phyloP scores from a whole-genome alignment of 768 basidiomycete species.

The Mycena rebaudengoi region DNA sequence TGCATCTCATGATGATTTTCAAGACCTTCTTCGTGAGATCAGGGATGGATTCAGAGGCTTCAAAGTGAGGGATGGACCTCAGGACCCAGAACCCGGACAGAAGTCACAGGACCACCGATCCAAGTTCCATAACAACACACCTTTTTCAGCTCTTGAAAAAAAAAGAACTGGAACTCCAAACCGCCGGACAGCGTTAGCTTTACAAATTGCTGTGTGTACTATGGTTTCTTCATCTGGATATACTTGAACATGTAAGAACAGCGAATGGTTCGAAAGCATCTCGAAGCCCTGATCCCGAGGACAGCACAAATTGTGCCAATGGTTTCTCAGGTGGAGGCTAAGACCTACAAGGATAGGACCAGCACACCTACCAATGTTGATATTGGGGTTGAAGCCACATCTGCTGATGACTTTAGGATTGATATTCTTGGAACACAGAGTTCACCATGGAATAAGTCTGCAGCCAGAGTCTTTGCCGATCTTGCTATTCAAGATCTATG shows the following conservation, averaged over 20 bases:
- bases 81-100: not conserved
- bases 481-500: not conserved
- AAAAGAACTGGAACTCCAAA: not conserved
- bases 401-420: not conserved
- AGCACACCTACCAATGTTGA: not conserved
- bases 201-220: not conserved
- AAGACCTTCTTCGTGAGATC: not conserved
- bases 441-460: constrained; percentile 17
- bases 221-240: no score
- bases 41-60: not conserved
- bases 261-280: not conserved
- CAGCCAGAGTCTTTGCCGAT: not conserved
- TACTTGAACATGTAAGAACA: no score
- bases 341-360: not conserved
- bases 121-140: not conserved
- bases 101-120: no score
- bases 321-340: not conserved
- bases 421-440: not conserved
- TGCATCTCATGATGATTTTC: not conserved
- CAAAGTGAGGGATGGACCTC: not conserved
- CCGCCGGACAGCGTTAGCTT: not conserved
- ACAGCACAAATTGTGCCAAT: not conserved
- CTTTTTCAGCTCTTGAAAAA: not conserved
- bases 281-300: not conserved
- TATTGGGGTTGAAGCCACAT: not conserved